Conservation (phyloP, 495 filamentous ascomycete species). For the Penicillium mononematosum region DNA sequence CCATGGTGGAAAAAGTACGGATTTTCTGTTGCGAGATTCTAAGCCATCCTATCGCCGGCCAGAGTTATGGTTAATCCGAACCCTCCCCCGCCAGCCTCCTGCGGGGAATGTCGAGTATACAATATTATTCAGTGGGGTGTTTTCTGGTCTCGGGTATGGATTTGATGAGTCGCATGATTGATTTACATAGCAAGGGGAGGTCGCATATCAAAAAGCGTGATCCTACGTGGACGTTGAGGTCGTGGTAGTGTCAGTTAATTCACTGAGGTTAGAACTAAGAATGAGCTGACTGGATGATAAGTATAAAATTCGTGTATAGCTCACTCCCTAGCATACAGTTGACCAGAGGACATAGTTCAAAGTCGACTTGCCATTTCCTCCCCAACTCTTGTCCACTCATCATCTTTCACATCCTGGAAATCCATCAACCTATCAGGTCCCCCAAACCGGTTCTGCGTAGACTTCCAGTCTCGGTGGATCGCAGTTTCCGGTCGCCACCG, state of each 20-base stretch:
- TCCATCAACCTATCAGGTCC: slow-evolving; percentile 47
- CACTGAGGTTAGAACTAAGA: no score
- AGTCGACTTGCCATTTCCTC: no score
- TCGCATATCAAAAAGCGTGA: no score
- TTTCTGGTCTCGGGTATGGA: slow-evolving; percentile 9
- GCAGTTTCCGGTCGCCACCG: slow-evolving; percentile 53
- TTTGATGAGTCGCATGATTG: not conserved
- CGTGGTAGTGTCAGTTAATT: no score
- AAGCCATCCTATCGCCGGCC: slow-evolving; percentile 1
- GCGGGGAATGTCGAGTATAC: not conserved
- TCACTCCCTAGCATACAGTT: no score
- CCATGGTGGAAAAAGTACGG: not conserved
- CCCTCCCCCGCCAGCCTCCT: no score
- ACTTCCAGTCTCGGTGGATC: slow-evolving; percentile 46
- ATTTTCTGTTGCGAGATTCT: not conserved
- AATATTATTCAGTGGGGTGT: slow-evolving; percentile 8
- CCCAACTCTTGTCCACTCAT: slow-evolving; percentile 37
- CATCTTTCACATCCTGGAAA: slow-evolving; percentile 41
- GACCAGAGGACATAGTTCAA: no score
- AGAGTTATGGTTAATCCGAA: slow-evolving; percentile 4
- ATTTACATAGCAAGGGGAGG: no score
- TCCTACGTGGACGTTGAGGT: no score
- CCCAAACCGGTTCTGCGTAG: slow-evolving; percentile 50
- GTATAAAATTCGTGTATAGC: no score
- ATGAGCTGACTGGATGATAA: no score